These are phyloP conservation scores for Cerioporus squamosus DNA, from an alignment of 1,284 basidiomycete genomes.

Conservation along the genomic window DNA sequence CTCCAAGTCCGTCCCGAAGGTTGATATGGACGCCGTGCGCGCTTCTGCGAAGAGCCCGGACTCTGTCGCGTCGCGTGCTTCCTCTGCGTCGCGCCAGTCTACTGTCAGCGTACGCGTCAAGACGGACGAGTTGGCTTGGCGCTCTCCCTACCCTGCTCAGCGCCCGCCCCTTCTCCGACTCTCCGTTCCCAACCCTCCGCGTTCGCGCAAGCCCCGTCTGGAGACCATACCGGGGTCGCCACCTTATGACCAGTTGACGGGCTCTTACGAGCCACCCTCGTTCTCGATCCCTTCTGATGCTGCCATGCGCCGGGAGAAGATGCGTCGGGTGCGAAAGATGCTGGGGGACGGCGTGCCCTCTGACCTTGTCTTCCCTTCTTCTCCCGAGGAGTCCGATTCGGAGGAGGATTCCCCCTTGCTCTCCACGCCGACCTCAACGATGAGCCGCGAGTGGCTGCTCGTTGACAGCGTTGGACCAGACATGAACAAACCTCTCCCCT, in stretches of 20 bases:
- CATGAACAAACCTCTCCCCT: slow-evolving; percentile 14
- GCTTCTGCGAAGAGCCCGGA: slow-evolving; percentile 14
- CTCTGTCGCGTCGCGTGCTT: slow-evolving; percentile 25
- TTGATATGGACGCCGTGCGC: slow-evolving; percentile 15
- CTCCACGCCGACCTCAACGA: slow-evolving; percentile 15
- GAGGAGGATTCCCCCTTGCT: slow-evolving; percentile 26
- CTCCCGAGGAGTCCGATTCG: slow-evolving; percentile 18
- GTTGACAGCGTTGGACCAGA: not conserved
- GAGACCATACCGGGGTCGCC: slow-evolving; percentile 31
- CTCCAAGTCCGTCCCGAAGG: slow-evolving; percentile 22
- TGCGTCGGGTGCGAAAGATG: slow-evolving; percentile 60
- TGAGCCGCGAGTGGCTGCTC: slow-evolving; percentile 22
- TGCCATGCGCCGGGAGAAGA: slow-evolving; percentile 53
- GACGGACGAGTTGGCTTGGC: slow-evolving; percentile 26
- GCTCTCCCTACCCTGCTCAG: slow-evolving; percentile 21
- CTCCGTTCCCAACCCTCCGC: slow-evolving; percentile 12
- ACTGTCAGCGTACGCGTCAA: slow-evolving; percentile 10
- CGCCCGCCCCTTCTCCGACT: slow-evolving; percentile 30
- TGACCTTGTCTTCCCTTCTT: slow-evolving; percentile 56
- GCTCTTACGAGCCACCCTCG: slow-evolving; percentile 33
- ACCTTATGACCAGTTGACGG: slow-evolving; percentile 22
- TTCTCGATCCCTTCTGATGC: slow-evolving; percentile 46
- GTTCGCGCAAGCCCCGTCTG: slow-evolving; percentile 18
- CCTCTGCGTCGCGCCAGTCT: slow-evolving; percentile 25
- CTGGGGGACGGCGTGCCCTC: slow-evolving; percentile 64